phyloP scores from a whole-genome alignment of 2,329 filamentous ascomycete genomes.

The Coniella vitis region DNA sequence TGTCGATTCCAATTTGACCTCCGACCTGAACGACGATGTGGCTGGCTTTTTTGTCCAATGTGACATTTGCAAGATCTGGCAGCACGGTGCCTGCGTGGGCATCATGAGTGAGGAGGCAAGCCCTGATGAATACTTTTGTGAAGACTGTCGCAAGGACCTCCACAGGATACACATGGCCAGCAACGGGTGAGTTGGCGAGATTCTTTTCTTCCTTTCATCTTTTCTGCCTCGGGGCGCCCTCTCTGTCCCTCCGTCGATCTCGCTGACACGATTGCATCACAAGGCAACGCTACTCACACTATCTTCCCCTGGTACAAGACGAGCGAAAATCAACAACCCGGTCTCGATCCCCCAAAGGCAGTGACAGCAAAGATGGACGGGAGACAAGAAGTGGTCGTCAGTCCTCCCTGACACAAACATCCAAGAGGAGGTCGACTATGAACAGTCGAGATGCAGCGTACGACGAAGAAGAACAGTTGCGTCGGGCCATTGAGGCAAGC shows the following conservation, averaged over 20 bases:
- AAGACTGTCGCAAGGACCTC: constrained; percentile 84
- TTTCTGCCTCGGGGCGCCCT: not conserved
- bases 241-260: constrained; percentile 9
- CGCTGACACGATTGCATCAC: constrained; percentile 32
- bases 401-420: constrained; percentile 46
- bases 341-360: constrained; percentile 50
- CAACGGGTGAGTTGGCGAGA: constrained; percentile 66
- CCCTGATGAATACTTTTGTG: constrained; percentile 97
- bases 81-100: constrained; percentile 94
- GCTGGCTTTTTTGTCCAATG: constrained; percentile 97
- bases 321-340: constrained; percentile 49
- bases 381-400: constrained; percentile 45
- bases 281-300: constrained; percentile 62
- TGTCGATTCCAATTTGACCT: constrained; percentile 49
- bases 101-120: constrained; percentile 91
- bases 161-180: constrained; percentile 75
- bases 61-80: constrained; percentile 97
- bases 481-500: constrained; percentile 89
- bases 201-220: not conserved
- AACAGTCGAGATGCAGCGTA: constrained; percentile 94
- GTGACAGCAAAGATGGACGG: constrained; percentile 30
- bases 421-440: constrained; percentile 91
- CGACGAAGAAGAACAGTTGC: constrained; percentile 85
- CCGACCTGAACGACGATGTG: constrained; percentile 69
- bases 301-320: constrained; percentile 51